These are phyloP conservation scores for Lachancea cidri DNA, from an alignment of 805 yeast species.

Conservation along the genomic window DNA sequence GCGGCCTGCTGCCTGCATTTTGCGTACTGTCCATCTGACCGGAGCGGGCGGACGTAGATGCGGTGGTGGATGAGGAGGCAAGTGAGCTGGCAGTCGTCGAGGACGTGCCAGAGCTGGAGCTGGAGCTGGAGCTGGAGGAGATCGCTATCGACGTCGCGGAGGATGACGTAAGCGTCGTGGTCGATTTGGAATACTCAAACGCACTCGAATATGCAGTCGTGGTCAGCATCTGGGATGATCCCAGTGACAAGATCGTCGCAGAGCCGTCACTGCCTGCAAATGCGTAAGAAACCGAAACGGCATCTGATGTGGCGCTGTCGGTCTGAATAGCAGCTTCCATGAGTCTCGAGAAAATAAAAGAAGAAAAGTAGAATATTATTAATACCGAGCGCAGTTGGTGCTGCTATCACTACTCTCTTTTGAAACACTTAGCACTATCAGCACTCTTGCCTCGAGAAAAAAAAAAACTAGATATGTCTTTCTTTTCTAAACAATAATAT, in stretches of 20 bases:
- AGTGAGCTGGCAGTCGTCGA: background rate
- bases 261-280: slow-evolving; percentile 7
- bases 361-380: too few relatives aligned
- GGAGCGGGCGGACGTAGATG: background rate
- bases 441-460: too few relatives aligned
- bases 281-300: slow-evolving; percentile 8
- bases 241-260: slow-evolving; percentile 9
- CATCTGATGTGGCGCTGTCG: slow-evolving; percentile 4
- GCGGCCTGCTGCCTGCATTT: background rate
- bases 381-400: too few relatives aligned
- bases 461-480: too few relatives aligned
- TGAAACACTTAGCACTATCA: too few relatives aligned
- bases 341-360: too few relatives aligned
- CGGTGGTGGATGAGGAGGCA: background rate
- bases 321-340: slow-evolving; percentile 5
- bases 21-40: background rate
- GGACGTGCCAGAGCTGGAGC: too few relatives aligned
- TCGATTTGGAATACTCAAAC: background rate
- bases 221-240: slow-evolving; percentile 8
- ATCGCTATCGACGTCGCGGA: background rate
- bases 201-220: slow-evolving; percentile 6
- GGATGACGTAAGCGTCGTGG: background rate
- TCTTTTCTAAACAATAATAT: too few relatives aligned
- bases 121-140: background rate
- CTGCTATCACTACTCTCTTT: too few relatives aligned